Conservation (phyloP, 2,329 filamentous ascomycete species). For the Ascochyta koolunga region DNA sequence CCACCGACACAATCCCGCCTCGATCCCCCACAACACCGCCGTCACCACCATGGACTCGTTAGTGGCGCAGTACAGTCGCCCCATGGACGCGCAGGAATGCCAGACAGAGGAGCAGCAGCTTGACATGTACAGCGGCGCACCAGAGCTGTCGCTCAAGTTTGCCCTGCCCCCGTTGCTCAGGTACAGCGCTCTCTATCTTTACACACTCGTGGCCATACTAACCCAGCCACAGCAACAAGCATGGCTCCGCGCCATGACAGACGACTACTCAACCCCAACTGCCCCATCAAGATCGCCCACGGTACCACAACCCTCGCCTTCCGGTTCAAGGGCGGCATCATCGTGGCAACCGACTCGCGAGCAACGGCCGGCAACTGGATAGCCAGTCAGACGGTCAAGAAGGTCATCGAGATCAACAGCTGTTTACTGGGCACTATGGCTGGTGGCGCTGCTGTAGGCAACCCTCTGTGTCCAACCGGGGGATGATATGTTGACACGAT, state of each 20-base stretch:
- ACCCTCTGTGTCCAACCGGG: background rate
- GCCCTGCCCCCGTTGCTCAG: slow-evolving; percentile 92
- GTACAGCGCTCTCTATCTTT: slow-evolving; percentile 55
- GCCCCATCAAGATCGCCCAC: slow-evolving; percentile 99
- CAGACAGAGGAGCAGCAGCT: slow-evolving; percentile 77
- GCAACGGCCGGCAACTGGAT: slow-evolving; percentile 99
- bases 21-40: slow-evolving; percentile 15
- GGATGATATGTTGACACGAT: slow-evolving; percentile 22
- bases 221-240: slow-evolving; percentile 74
- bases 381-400: slow-evolving; percentile 99
- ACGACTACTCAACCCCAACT: slow-evolving; percentile 95
- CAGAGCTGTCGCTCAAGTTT: slow-evolving; percentile 88
- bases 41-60: slow-evolving; percentile 78
- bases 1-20: background rate
- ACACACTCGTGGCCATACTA: background rate
- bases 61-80: slow-evolving; percentile 87
- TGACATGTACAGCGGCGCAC: slow-evolving; percentile 68
- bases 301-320: slow-evolving; percentile 98
- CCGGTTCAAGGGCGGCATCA: slow-evolving; percentile 97
- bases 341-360: slow-evolving; percentile 96
- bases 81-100: slow-evolving; percentile 75
- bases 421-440: slow-evolving; percentile 96
- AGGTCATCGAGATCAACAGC: slow-evolving; percentile 98
- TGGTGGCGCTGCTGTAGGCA: slow-evolving; percentile 83
- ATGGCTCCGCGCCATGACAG: slow-evolving; percentile 95